phyloP scores from a whole-genome alignment of 805 yeast species.

The Starmera amethionina region DNA sequence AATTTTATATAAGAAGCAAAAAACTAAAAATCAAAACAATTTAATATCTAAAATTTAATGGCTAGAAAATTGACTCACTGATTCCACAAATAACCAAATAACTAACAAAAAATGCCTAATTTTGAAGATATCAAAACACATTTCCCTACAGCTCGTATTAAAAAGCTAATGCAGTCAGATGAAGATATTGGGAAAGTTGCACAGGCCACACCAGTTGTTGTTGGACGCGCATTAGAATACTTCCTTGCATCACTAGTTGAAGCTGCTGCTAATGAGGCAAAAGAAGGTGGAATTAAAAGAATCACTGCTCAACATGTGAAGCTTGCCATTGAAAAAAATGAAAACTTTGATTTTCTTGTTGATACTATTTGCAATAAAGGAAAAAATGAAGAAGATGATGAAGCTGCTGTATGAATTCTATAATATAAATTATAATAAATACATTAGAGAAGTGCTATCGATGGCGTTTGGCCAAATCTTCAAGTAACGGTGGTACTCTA shows the following conservation, averaged over 20 bases:
- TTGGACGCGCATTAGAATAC: conserved; percentile 88
- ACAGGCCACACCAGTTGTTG: conserved; percentile 97
- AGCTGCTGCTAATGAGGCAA: conserved; percentile 72
- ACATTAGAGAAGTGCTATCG: no score
- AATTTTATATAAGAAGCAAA: no score
- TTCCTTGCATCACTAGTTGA: conserved; percentile 86
- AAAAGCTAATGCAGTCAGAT: conserved; percentile 94
- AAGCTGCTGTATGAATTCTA: no score
- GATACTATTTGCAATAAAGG: conserved; percentile 33
- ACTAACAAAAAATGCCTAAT: neutral
- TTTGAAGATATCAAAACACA: conserved; percentile 56
- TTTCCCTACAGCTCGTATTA: conserved; percentile 88
- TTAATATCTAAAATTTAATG: no score
- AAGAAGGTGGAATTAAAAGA: conserved; percentile 62
- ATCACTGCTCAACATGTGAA: conserved; percentile 77
- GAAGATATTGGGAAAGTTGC: conserved; percentile 98
- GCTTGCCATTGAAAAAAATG: conserved; percentile 74
- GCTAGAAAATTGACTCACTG: no score
- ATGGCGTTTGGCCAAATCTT: no score
- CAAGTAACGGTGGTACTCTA: no score
- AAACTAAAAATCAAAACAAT: no score
- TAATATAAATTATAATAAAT: no score
- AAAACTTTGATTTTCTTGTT: conserved; percentile 86
- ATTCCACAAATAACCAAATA: no score
- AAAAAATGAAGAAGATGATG: conserved; percentile 3